These are phyloP conservation scores for Carnegiea gigantea DNA, from an alignment of 179 eudicot species.

Conservation along the genomic window DNA sequence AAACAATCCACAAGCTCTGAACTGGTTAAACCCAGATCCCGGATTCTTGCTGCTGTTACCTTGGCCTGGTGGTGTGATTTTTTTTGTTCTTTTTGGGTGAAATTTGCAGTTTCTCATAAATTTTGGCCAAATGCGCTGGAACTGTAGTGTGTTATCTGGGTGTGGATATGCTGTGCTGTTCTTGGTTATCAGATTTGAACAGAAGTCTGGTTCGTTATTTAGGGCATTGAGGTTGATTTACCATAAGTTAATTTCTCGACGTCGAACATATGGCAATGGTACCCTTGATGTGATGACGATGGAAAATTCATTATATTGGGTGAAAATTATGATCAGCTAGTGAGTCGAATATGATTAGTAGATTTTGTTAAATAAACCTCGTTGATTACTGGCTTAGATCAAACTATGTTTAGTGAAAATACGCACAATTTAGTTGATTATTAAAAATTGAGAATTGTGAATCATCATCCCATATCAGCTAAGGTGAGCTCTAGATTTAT, in stretches of 20 bases:
- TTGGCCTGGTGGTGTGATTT: constrained; percentile 5
- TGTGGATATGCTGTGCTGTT: constrained; percentile 8
- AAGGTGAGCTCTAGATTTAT: too few relatives aligned
- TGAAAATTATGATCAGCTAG: neutral
- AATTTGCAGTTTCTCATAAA: constrained; percentile 13
- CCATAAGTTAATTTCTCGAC: neutral
- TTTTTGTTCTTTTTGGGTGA: constrained; percentile 2
- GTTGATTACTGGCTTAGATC: neutral
- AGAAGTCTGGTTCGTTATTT: neutral
- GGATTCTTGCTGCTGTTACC: neutral
- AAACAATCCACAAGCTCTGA: constrained; percentile 44
- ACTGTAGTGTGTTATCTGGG: constrained; percentile 5
- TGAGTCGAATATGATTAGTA: too few relatives aligned
- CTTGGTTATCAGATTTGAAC: constrained; percentile 17
- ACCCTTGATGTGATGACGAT: neutral
- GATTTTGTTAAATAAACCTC: neutral
- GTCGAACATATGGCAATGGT: neutral
- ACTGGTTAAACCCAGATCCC: neutral
- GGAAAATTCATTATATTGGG: neutral
- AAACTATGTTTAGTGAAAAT: too few relatives aligned
- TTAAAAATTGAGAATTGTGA: too few relatives aligned
- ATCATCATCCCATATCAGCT: too few relatives aligned
- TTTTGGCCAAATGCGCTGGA: constrained; percentile 23
- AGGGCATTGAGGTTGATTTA: neutral
- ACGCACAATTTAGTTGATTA: too few relatives aligned